A percentile compares a stretch with the other conserved stretches of the same genome.
These are phyloP conservation scores for Penicillium verrucosum DNA, from an alignment of 2,329 filamentous ascomycete genomes.

Conservation along the genomic window DNA sequence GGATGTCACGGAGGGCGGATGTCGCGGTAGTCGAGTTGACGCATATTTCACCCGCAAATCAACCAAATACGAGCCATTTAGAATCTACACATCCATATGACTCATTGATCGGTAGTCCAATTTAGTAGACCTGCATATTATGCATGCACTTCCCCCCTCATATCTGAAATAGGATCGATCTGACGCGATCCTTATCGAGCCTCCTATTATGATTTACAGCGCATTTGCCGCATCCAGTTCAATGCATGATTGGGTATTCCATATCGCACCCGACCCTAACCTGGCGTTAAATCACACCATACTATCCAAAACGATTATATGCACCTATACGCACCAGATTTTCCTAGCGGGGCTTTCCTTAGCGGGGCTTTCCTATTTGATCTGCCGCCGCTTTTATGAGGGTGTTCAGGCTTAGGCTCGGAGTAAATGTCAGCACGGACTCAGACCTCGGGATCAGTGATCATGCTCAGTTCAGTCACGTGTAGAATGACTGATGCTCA, in stretches of 20 bases:
- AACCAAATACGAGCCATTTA: background rate
- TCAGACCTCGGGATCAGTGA: too few relatives aligned
- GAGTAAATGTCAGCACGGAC: too few relatives aligned
- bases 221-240: background rate
- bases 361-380: too few relatives aligned
- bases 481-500: too few relatives aligned
- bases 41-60: background rate
- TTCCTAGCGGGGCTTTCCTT: too few relatives aligned
- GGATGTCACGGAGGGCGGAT: slow-evolving; percentile 1
- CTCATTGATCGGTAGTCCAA: background rate
- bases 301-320: background rate
- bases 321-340: background rate
- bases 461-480: too few relatives aligned
- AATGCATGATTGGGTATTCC: background rate
- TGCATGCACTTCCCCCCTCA: background rate
- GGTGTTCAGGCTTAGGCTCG: too few relatives aligned
- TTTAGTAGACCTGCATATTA: background rate
- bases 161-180: slow-evolving; percentile 8
- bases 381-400: too few relatives aligned
- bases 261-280: background rate
- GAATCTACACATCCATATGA: background rate
- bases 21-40: slow-evolving; percentile 7
- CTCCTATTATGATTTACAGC: slow-evolving; percentile 1
- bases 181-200: slow-evolving; percentile 11
- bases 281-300: background rate